Conservation (phyloP, 2,329 filamentous ascomycete species). For the Lachnellula subtilissima region DNA sequence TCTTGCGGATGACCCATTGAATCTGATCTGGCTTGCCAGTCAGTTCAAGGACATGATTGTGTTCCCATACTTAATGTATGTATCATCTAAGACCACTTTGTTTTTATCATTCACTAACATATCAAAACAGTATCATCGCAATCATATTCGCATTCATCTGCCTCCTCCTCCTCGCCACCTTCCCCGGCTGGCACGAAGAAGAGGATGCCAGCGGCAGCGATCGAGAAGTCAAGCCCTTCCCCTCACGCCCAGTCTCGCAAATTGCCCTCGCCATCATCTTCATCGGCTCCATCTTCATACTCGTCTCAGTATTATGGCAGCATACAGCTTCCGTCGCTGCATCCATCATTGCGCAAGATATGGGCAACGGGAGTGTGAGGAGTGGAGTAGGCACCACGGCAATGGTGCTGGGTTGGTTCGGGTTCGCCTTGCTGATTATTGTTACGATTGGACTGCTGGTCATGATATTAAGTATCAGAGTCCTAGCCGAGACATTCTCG, state of each 20-base stretch:
- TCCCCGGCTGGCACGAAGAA: conserved; percentile 96
- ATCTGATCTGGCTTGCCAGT: conserved; percentile 92
- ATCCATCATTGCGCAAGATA: conserved; percentile 85
- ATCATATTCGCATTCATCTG: conserved; percentile 97
- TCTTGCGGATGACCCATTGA: conserved; percentile 90
- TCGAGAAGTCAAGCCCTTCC: conserved; percentile 89
- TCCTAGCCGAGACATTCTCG: conserved; percentile 55
- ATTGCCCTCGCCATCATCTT: conserved; percentile 91
- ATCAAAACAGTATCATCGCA: conserved; percentile 72
- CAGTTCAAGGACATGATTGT: conserved; percentile 99
- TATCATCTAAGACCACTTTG: conserved; percentile 17
- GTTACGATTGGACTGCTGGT: conserved; percentile 92
- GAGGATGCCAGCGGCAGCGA: conserved; percentile 75
- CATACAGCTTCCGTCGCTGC: conserved; percentile 96
- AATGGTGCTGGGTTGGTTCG: conserved; percentile 98
- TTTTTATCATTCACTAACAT: not conserved
- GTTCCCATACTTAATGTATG: conserved; percentile 92
- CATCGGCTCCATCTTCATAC: conserved; percentile 63
- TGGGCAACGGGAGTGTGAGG: conserved; percentile 82
- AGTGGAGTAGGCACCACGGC: conserved; percentile 88
- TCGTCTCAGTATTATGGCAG: conserved; percentile 80
- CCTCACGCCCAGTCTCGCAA: conserved; percentile 86
- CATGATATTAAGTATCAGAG: conserved; percentile 91
- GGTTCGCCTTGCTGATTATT: conserved; percentile 86
- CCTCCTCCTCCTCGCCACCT: conserved; percentile 90